Percentiles rank a stretch among this genome's conserved stretches.
phyloP scores from a whole-genome alignment of 2,329 filamentous ascomycete genomes.

The Ceratocystis lukuohia region DNA sequence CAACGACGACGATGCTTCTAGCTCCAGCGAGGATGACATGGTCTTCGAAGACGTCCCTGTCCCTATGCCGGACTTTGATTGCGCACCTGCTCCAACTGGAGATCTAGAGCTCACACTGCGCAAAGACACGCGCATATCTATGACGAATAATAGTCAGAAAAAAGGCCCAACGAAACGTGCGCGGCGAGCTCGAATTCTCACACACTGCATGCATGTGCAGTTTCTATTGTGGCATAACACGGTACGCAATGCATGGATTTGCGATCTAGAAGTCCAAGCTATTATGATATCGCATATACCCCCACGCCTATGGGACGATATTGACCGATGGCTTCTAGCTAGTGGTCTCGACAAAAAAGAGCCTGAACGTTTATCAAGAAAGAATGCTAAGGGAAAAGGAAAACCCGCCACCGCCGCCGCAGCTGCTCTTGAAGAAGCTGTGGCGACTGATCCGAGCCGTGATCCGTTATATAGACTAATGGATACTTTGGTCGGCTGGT shows the following conservation, averaged over 20 bases:
- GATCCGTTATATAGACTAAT: constrained; percentile 70
- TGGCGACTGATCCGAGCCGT: constrained; percentile 57
- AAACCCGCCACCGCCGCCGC: constrained; percentile 36
- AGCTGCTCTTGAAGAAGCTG: constrained; percentile 53
- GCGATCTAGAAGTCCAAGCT: constrained; percentile 61
- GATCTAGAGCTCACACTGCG: constrained; percentile 63
- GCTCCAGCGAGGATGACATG: constrained; percentile 48
- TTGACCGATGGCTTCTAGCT: constrained; percentile 59
- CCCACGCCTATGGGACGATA: constrained; percentile 52
- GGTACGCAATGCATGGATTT: constrained; percentile 70
- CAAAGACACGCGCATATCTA: constrained; percentile 43
- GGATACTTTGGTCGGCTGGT: constrained; percentile 66
- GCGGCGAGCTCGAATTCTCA: constrained; percentile 59
- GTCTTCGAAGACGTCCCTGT: constrained; percentile 46
- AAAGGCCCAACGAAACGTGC: constrained; percentile 81
- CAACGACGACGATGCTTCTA: constrained; percentile 28
- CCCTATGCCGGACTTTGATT: constrained; percentile 29
- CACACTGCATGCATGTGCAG: constrained; percentile 83
- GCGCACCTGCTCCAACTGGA: constrained; percentile 40
- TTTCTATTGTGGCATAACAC: constrained; percentile 82
- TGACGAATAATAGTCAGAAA: constrained; percentile 52
- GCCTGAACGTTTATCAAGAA: constrained; percentile 7
- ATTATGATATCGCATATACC: constrained; percentile 63
- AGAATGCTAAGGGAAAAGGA: constrained; percentile 30
- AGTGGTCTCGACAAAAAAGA: constrained; percentile 42